Base-by-base conservation (phyloP, 345 rosid species). In the Rhizophora apiculata region DNA sequence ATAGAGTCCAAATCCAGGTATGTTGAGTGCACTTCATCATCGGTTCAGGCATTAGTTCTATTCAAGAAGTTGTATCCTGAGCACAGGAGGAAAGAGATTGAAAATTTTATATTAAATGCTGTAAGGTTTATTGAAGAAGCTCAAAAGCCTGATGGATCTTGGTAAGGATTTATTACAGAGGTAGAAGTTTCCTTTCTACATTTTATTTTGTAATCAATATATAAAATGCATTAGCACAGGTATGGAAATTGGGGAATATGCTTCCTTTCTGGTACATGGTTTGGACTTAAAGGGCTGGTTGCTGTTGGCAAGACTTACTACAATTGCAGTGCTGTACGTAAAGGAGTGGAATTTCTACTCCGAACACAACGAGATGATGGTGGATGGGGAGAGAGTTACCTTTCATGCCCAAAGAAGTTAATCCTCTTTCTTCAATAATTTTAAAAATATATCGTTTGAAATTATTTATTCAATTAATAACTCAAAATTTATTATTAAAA, bases 171-270 rank as follows among this genome's bases (percentile, higher is more conserved):
- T 18, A 19, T 36, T 34, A 7, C 10, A 27, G 30, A 56, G 16
- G 18, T 21, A 56, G 2, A 24, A 3, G 10, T 24, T 37, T 46
- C 15, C 56, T 29, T 43, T 43, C 20, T 10, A 24, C 30, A 56
- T 10, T 10, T 55, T 2, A 5, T 22, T 10, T 1, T 56, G 60
- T 56, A 3, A 24, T 56, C 30, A 6, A 21, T 1, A 20, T 26
- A 66, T 52, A 13, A 31, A 5, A 18, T 29, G 52, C 22, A 55
- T 31, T 16, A 4, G n/a, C 11, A 13, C 51, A 75, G 79, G 79
- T 69, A 75, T 46, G 79, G 79, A 20, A 60, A 53, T 24, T 76
- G 79, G 79, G 79, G 79, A 51, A 62, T 76, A 3, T 76, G 79
- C 68, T 76, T 76, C 64, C 43, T 31, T 0, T 70, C 61, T 24